Evolutionary conservation across 176 grass and related monocot species (phyloP), one percentile per base, ranked within the genome.

Genomic region (Phoenix roebelenii): DNA sequence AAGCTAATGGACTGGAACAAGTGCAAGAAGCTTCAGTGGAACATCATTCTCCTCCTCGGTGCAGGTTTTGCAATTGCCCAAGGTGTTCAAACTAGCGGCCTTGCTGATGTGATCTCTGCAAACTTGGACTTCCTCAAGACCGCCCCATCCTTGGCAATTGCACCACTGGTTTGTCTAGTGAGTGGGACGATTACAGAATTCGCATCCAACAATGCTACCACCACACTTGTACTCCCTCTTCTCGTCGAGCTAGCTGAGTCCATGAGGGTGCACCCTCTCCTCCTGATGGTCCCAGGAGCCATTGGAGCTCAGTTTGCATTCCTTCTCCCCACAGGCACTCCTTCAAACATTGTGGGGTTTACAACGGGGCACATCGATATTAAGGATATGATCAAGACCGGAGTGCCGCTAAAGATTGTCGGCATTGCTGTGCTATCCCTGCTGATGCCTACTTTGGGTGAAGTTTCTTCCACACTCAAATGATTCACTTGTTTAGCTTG

Each of bases 1-100:
- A 95, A 84, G 66, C 74, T 95, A 35, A 95, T 95, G 91, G 91
- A 95, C 79, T 90, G 86, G 86, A 80, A 82, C 83, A 95, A 87
- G 76, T 95, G 91, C 83, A 87, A 72, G 83, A 95, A 90, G 74
- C 72, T 90, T 0, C 91, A 70, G 17, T 95, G 91, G 91, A 81
- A 70, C 71, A 90, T 95, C 50, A 68, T 95, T 50, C 83, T 95
- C n/a, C 80, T 95, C 24, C 83, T 95, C 23, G 86, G 91, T 7
- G 91, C 91, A 1, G 91, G 86, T 5, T 95, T 95, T 18, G 91
- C 86, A 6, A 95, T 95, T 24, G 86, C 91, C 1, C 71, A 86
- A 3, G 91, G 91, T 50, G 88, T 95, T 48, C 82, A 25, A 7
- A 69, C 83, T 17, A 95, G 80, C 7, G 86, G 91, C 50, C 77